Base-by-base conservation (phyloP, 306 rosid genomes). In the Rosa lucieae region DNA sequence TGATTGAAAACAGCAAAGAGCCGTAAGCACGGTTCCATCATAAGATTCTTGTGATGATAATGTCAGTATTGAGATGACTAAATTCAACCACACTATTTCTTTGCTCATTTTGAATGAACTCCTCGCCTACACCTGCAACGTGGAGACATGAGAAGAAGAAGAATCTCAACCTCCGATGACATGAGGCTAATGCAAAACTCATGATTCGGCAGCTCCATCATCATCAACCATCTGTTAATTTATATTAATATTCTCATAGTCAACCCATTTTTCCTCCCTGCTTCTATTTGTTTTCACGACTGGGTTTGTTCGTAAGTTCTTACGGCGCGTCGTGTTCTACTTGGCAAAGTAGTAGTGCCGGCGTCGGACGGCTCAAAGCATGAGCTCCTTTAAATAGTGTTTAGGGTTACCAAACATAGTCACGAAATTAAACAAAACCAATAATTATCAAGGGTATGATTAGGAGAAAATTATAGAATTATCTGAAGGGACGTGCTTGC, bases 331-430 rank as follows among this genome's bases (percentile, higher is more conserved):
- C 69, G 69, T 61, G 29, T 63, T 63, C 11, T 29, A 0, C 10
- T 63, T 32, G 23, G 47, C 48, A 42, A 40, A 9, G 26, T 67
- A 39, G 72, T 67, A 3, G 48, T 40, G 72, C 48, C 72, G 48
- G 72, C 72, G 29, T 67, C 72, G 29, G 72, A 67, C 72, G 72
- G 18, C 72, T 67, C 71, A 32, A 14, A 63, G n/a, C 69, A 14
- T 35, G 44, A 32, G 5, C 69, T 13, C 10, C 21, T 11, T 63
- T 13, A 29, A 32, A 39, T 67, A 67, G 26, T 63, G 68, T 63
- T 13, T 32, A 62, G 69, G 43, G 69, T 32, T 32, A 63, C 68
- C 68, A 12, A 29, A 11, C 15, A 8, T 15, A 8, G 71, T 39
- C 6, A 15, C 5, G 9, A 37, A 18, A 39, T 43, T 3, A 39